A percentile compares a stretch with the other conserved stretches of the same genome.
These are phyloP conservation scores for Zelopaecilomyces penicillatus DNA, from an alignment of 2,329 filamentous ascomycete genomes.

Conservation along the genomic window DNA sequence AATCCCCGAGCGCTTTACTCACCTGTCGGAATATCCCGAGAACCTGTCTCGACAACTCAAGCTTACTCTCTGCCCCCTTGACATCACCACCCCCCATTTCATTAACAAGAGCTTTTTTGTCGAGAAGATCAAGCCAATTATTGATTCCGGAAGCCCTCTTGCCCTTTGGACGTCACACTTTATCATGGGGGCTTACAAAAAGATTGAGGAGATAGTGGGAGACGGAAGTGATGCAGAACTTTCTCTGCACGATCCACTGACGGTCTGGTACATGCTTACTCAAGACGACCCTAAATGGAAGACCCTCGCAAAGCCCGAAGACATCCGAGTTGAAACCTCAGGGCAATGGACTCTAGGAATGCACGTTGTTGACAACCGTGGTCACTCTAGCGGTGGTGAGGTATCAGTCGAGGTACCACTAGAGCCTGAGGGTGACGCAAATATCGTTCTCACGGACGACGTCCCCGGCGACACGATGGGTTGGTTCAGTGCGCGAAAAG, in stretches of 20 bases:
- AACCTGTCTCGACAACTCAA: conserved; percentile 55
- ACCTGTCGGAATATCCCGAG: conserved; percentile 53
- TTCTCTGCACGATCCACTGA: conserved; percentile 69
- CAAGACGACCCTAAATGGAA: conserved; percentile 51
- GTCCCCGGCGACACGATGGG: conserved; percentile 62
- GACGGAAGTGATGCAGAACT: conserved; percentile 51
- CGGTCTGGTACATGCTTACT: conserved; percentile 69
- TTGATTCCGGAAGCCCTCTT: conserved; percentile 59
- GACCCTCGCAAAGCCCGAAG: conserved; percentile 53
- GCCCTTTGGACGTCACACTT: conserved; percentile 67
- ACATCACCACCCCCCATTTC: conserved; percentile 66
- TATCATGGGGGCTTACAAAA: conserved; percentile 60
- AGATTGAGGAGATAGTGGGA: conserved; percentile 55
- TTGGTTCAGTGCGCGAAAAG: conserved; percentile 66
- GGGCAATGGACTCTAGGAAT: conserved; percentile 95
- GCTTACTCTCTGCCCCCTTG: conserved; percentile 65
- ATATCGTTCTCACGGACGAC: conserved; percentile 34
- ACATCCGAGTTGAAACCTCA: conserved; percentile 79
- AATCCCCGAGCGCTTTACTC: conserved; percentile 40
- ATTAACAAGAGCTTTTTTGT: conserved; percentile 54
- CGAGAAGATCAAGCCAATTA: conserved; percentile 43
- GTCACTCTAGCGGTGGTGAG: conserved; percentile 44
- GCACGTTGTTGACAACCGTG: conserved; percentile 73
- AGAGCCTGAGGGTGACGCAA: conserved; percentile 31
- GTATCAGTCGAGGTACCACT: conserved; percentile 30